Percentiles rank a stretch among this genome's conserved stretches.
Conservation (phyloP, 2,329 filamentous ascomycete species). For the Alternaria brassicae region DNA sequence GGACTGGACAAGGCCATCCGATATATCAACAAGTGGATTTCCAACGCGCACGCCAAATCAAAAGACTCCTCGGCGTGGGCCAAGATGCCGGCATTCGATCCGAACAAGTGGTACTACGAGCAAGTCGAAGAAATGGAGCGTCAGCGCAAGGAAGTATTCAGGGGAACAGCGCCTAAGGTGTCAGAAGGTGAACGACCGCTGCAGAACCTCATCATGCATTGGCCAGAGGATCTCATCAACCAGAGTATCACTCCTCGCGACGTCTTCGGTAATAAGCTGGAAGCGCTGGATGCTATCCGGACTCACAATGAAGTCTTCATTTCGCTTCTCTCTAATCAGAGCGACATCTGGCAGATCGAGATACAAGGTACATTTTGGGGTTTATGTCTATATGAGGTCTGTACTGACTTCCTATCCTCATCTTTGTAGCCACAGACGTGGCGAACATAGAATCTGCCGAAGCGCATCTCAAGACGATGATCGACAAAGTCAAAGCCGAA, state of each 20-base stretch:
- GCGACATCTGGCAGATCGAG: slow-evolving; percentile 25
- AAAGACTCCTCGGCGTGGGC: slow-evolving; percentile 37
- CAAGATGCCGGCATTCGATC: slow-evolving; percentile 34
- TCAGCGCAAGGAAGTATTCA: slow-evolving; percentile 31
- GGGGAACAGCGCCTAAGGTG: slow-evolving; percentile 21
- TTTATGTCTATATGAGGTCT: not conserved
- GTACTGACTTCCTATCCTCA: slow-evolving; percentile 1
- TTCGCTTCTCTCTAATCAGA: slow-evolving; percentile 13
- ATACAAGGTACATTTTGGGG: slow-evolving; percentile 15
- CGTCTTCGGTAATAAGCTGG: slow-evolving; percentile 38
- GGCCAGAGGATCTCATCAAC: slow-evolving; percentile 33
- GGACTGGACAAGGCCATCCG: slow-evolving; percentile 27
- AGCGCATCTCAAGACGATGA: slow-evolving; percentile 27
- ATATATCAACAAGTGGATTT: slow-evolving; percentile 41
- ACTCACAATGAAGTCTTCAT: slow-evolving; percentile 41
- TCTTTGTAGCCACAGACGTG: slow-evolving; percentile 1
- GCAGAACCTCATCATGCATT: slow-evolving; percentile 14
- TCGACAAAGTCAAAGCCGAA: slow-evolving; percentile 28
- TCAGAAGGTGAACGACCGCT: slow-evolving; percentile 11
- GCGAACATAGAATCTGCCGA: slow-evolving; percentile 29
- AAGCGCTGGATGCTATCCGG: slow-evolving; percentile 38
- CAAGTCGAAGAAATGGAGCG: slow-evolving; percentile 23
- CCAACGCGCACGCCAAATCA: slow-evolving; percentile 26
- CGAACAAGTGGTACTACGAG: slow-evolving; percentile 33
- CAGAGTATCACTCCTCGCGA: slow-evolving; percentile 27